Percentiles rank a stretch among this genome's conserved stretches.
Conservation (phyloP, 805 yeast species). For the Candida rishiriensis region DNA sequence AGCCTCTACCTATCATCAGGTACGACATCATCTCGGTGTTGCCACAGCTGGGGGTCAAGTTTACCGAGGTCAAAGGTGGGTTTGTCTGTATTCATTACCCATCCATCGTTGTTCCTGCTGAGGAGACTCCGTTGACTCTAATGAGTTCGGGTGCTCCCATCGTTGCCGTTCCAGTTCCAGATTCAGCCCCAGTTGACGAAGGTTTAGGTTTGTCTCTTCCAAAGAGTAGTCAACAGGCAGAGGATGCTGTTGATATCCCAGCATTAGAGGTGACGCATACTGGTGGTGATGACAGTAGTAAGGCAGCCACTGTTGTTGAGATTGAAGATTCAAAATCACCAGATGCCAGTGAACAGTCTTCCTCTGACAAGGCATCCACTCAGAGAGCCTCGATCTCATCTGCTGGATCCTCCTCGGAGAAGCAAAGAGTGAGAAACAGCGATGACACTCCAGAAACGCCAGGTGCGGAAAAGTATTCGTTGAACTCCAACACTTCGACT, state of each 20-base stretch:
- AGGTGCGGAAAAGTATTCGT: conserved; percentile 14
- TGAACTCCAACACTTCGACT: conserved; percentile 28
- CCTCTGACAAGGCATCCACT: conserved; percentile 11
- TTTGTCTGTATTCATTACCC: conserved; percentile 76
- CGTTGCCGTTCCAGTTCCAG: not conserved
- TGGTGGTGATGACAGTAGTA: conserved; percentile 15
- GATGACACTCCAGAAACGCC: conserved; percentile 15
- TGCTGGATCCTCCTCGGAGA: conserved; percentile 12
- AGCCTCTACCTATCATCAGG: conserved; percentile 83
- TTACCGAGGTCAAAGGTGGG: conserved; percentile 90
- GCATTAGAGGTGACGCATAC: not conserved
- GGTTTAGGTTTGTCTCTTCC: not conserved
- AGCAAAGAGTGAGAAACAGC: conserved; percentile 2
- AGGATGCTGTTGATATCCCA: not conserved
- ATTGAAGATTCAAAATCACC: conserved; percentile 11
- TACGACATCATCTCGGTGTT: conserved; percentile 76
- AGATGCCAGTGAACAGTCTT: conserved; percentile 17
- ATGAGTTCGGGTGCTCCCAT: no score
- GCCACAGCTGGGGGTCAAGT: conserved; percentile 71
- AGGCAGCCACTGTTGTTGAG: conserved; percentile 16
- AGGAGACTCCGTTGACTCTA: not conserved
- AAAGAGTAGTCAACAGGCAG: not conserved
- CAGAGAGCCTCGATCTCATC: conserved; percentile 21
- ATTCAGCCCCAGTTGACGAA: not conserved
- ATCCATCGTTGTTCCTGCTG: conserved; percentile 30